Evolutionary conservation across 495 filamentous ascomycete genomes (phyloP).

Genomic region (Aspergillus baeticus): DNA sequence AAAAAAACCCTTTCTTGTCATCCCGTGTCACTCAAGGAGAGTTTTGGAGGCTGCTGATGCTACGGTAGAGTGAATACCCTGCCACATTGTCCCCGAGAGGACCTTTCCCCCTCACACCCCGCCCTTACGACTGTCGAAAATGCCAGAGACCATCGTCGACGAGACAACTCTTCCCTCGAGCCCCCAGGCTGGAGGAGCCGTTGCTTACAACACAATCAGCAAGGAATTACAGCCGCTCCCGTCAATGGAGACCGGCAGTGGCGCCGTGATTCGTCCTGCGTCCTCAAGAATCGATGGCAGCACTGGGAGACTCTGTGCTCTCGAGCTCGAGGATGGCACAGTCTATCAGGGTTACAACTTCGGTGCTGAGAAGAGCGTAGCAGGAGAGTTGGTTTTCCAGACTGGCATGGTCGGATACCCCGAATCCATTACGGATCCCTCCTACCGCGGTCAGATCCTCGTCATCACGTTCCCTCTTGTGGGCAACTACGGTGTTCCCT

Average conservation of each 20-base stretch:
- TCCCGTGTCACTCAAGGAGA: constrained; percentile 18
- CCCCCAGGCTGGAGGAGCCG: constrained; percentile 35
- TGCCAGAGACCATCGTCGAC: constrained; percentile 32
- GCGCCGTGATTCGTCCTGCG: constrained; percentile 51
- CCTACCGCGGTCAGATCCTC: constrained; percentile 88
- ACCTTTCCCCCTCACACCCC: constrained; percentile 36
- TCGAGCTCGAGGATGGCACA: constrained; percentile 88
- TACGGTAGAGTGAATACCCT: constrained; percentile 42
- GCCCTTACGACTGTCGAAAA: constrained; percentile 26
- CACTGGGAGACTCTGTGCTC: constrained; percentile 62
- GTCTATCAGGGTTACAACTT: constrained; percentile 93
- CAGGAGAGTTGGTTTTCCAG: constrained; percentile 98
- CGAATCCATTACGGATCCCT: constrained; percentile 90
- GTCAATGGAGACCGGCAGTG: constrained; percentile 33
- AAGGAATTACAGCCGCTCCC: constrained; percentile 34
- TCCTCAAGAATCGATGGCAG: constrained; percentile 40
- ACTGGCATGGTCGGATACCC: constrained; percentile 99
- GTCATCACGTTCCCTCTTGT: constrained; percentile 89
- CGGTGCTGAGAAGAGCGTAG: constrained; percentile 84
- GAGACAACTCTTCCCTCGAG: constrained; percentile 36
- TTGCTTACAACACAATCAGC: constrained; percentile 31
- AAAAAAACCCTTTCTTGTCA: constrained; percentile 24
- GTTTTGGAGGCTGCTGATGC: constrained; percentile 42
- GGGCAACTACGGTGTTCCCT: constrained; percentile 94
- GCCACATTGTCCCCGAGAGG: constrained; percentile 44